phyloP scores from a whole-genome alignment of 192 early-diverging fungal species.

The Coemansia aciculifera region DNA sequence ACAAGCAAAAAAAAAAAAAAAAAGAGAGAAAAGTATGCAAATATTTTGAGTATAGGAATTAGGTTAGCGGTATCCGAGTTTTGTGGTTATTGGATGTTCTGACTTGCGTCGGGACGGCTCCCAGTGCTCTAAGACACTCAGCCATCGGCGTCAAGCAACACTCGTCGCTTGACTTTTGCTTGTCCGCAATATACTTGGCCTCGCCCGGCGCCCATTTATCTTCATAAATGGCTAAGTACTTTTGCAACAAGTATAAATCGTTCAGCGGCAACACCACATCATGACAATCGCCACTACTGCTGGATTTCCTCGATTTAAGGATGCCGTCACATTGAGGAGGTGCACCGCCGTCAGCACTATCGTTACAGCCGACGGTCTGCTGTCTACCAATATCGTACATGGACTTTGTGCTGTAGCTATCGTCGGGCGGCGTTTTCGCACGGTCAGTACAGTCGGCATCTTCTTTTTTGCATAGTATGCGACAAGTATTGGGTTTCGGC shows the following conservation, averaged over 20 bases:
- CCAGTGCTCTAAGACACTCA: constrained; percentile 25
- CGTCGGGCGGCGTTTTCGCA: neutral
- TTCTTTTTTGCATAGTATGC: neutral
- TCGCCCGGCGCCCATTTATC: constrained; percentile 38
- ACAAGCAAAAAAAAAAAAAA: neutral
- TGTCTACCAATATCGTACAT: constrained; percentile 23
- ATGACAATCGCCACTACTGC: neutral
- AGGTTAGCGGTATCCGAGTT: constrained; percentile 24
- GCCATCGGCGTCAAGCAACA: constrained; percentile 21
- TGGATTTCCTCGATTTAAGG: neutral
- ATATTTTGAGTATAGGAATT: neutral
- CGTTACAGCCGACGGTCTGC: neutral
- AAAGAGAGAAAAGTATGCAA: neutral
- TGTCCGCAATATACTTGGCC: constrained; percentile 3
- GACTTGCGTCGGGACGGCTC: constrained; percentile 28
- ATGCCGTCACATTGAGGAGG: neutral
- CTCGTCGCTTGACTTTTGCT: neutral
- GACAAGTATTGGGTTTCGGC: neutral
- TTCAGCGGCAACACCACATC: constrained; percentile 37
- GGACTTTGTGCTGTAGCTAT: constrained; percentile 31
- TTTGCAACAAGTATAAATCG: constrained; percentile 52
- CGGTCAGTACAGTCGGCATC: neutral
- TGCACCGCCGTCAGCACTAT: neutral
- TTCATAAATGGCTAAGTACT: constrained; percentile 42
- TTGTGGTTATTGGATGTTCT: constrained; percentile 26